Evolutionary conservation across 1,284 basidiomycete species (phyloP).

Genomic region (Leccinum subfulvum): DNA sequence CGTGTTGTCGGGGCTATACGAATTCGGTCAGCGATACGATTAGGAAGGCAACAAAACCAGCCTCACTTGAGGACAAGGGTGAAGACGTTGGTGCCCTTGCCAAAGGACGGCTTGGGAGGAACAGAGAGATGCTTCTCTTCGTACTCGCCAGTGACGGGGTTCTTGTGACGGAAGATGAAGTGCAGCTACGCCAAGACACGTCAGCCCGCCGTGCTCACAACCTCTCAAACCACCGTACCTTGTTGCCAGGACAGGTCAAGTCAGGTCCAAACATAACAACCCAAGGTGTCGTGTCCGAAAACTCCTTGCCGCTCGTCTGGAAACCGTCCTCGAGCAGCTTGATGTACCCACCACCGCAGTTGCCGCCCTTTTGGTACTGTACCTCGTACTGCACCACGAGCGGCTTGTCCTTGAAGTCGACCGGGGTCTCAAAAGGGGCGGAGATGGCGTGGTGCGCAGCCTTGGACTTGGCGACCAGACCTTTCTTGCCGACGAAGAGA

Average conservation of each 20-base stretch:
- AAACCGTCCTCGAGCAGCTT: constrained; percentile 95
- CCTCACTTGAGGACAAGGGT: constrained; percentile 87
- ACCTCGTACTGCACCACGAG: constrained; percentile 98
- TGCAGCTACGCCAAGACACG: constrained; percentile 59
- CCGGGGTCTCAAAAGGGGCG: constrained; percentile 76
- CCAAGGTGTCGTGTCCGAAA: constrained; percentile 97
- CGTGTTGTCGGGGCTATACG: constrained; percentile 84
- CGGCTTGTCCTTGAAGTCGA: constrained; percentile 86
- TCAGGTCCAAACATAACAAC: constrained; percentile 95
- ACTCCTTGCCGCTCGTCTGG: constrained; percentile 89
- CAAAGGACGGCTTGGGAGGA: constrained; percentile 83
- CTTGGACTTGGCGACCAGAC: constrained; percentile 90
- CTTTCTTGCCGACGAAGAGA: constrained; percentile 82
- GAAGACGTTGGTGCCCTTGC: constrained; percentile 89
- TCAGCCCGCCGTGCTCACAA: constrained; percentile 3
- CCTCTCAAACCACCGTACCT: constrained; percentile 45
- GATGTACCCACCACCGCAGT: constrained; percentile 98
- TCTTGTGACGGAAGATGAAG: constrained; percentile 98
- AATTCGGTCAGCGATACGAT: constrained; percentile 1
- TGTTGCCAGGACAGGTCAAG: constrained; percentile 82
- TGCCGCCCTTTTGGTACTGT: constrained; percentile 98
- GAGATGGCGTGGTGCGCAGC: constrained; percentile 98
- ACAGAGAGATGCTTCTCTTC: constrained; percentile 96
- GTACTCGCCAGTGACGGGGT: constrained; percentile 84
- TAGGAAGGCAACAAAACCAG: constrained; percentile 1